phyloP scores from a whole-genome alignment of 192 early-diverging fungal genomes.

The Coemansia erecta region DNA sequence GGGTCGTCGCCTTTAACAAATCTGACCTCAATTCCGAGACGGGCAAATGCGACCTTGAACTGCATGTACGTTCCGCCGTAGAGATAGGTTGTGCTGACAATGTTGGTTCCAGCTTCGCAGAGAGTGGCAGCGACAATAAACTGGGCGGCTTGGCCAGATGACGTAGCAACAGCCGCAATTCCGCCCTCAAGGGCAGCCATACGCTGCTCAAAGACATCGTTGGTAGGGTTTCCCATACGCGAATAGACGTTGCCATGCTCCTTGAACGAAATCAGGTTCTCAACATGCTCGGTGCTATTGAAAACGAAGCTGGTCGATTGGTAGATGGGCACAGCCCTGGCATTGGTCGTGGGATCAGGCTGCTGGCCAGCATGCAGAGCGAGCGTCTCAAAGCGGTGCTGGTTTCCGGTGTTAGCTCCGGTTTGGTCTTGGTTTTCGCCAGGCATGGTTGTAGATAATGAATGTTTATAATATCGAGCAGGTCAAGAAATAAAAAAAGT shows the following conservation, averaged over 20 bases:
- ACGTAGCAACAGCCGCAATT: slow-evolving; percentile 68
- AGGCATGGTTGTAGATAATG: no score
- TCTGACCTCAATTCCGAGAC: slow-evolving; percentile 78
- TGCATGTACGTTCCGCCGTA: slow-evolving; percentile 80
- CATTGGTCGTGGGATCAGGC: slow-evolving; percentile 64
- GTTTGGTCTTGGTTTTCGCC: slow-evolving; percentile 3
- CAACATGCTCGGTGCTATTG: slow-evolving; percentile 76
- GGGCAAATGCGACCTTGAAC: slow-evolving; percentile 81
- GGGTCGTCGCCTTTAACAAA: slow-evolving; percentile 75
- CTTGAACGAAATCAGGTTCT: slow-evolving; percentile 74
- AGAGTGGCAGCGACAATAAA: slow-evolving; percentile 79
- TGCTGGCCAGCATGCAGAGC: slow-evolving; percentile 87
- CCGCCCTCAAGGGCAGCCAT: slow-evolving; percentile 91
- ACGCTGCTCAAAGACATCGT: slow-evolving; percentile 86
- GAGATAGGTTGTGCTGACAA: slow-evolving; percentile 74
- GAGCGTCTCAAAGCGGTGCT: slow-evolving; percentile 78
- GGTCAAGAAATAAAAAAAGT: no score
- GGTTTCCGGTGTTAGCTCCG: no score
- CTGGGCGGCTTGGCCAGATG: slow-evolving; percentile 83
- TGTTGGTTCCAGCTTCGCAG: slow-evolving; percentile 82
- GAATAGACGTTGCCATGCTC: slow-evolving; percentile 84
- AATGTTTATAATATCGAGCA: no score
- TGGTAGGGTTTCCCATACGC: slow-evolving; percentile 82
- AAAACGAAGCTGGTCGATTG: slow-evolving; percentile 85
- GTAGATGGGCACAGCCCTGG: slow-evolving; percentile 90